These are phyloP conservation scores for Thymus mandschuricus DNA, from an alignment of 257 asterid genomes.

Conservation along the genomic window DNA sequence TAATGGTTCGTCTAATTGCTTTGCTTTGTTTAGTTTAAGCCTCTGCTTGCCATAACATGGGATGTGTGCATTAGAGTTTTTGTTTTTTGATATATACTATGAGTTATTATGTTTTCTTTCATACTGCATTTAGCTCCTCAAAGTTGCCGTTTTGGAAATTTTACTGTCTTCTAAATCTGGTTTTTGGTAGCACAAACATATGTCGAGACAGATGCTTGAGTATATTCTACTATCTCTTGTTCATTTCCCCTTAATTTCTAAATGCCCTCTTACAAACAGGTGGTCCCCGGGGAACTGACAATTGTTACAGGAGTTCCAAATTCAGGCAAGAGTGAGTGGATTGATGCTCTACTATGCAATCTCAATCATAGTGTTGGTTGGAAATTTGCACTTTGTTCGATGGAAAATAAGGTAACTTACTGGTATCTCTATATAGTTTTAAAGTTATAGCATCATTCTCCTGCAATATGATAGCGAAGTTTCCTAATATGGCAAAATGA, in stretches of 20 bases:
- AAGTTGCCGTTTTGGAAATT: not conserved
- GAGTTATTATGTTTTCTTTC: not conserved
- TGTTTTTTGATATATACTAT: not conserved
- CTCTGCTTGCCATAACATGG: not conserved
- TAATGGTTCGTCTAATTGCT: not conserved
- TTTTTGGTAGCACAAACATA: not conserved
- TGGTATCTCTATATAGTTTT: constrained; percentile 9
- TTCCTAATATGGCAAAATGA: not conserved
- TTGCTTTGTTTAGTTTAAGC: not conserved
- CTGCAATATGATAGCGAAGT: not conserved
- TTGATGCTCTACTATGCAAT: constrained; percentile 94
- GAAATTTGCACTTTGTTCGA: constrained; percentile 96
- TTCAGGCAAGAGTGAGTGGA: constrained; percentile 99
- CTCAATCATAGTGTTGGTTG: constrained; percentile 85
- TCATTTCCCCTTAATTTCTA: constrained; percentile 2
- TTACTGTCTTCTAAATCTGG: not conserved
- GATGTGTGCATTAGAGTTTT: not conserved
- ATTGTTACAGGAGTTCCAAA: constrained; percentile 96
- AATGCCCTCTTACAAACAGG: constrained; percentile 49
- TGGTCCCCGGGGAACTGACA: constrained; percentile 96
- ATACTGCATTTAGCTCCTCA: not conserved
- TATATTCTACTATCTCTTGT: constrained; percentile 1
- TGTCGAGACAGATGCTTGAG: constrained; percentile 14
- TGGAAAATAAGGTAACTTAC: constrained; percentile 84
- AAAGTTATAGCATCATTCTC: not conserved